phyloP scores from a whole-genome alignment of 805 yeast genomes.

The Wickerhamiella azymoides region DNA sequence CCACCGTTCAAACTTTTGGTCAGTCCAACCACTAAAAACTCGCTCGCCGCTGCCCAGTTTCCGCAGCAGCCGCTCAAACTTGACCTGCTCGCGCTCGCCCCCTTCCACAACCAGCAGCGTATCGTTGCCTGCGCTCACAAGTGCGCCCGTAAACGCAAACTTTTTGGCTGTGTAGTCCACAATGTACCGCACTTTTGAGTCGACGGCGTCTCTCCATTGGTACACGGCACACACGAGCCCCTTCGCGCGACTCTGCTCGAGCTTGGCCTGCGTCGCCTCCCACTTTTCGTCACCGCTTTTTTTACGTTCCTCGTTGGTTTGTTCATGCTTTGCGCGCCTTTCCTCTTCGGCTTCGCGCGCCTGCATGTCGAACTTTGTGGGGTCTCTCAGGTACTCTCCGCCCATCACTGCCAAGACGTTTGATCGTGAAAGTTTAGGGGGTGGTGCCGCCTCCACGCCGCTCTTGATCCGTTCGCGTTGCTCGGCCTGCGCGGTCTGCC shows the following conservation, averaged over 20 bases:
- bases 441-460: slow-evolving; percentile 79
- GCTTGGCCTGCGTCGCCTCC: slow-evolving; percentile 35
- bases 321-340: slow-evolving; percentile 44
- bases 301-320: slow-evolving; percentile 47
- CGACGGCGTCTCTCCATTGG: slow-evolving; percentile 35
- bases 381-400: slow-evolving; percentile 74
- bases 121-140: slow-evolving; percentile 25
- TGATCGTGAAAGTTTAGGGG: slow-evolving; percentile 71
- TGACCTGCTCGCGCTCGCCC: slow-evolving; percentile 43
- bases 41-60: not conserved
- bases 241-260: slow-evolving; percentile 33
- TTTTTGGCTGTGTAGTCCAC: slow-evolving; percentile 74
- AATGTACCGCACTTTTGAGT: slow-evolving; percentile 58
- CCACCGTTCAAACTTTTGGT: not conserved
- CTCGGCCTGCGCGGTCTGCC: slow-evolving; percentile 51
- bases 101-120: slow-evolving; percentile 66
- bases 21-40: not conserved
- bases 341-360: slow-evolving; percentile 58
- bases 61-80: slow-evolving; percentile 44
- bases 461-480: slow-evolving; percentile 62
- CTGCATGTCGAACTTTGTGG: slow-evolving; percentile 66
- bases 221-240: slow-evolving; percentile 51
- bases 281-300: slow-evolving; percentile 43
- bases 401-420: slow-evolving; percentile 81
- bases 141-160: slow-evolving; percentile 46